A percentile compares a stretch with the other conserved stretches of the same genome.
These are phyloP conservation scores for Penicillium macrosclerotiorum DNA, from an alignment of 495 filamentous ascomycete genomes.

Conservation along the genomic window DNA sequence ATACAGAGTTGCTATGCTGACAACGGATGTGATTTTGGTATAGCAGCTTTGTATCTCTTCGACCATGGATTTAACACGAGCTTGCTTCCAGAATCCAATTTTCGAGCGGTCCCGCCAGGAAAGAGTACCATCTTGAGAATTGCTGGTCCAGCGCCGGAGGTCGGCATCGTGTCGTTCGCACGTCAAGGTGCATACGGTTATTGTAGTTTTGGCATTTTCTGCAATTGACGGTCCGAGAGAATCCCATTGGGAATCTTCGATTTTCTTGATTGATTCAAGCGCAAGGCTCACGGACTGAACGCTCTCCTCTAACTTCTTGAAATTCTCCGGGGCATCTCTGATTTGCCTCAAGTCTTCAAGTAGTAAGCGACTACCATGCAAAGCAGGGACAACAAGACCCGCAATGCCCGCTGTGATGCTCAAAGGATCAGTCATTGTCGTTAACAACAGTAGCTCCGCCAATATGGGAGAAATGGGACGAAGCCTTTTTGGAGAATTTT, in stretches of 20 bases:
- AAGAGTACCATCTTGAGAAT: constrained; percentile 5
- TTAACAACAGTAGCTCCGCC: background rate
- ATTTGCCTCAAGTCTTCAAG: constrained; percentile 36
- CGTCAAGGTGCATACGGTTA: constrained; percentile 25
- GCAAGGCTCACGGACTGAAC: constrained; percentile 29
- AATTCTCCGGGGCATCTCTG: constrained; percentile 34
- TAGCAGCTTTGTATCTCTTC: constrained; percentile 11
- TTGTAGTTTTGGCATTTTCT: constrained; percentile 26
- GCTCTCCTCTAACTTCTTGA: constrained; percentile 30
- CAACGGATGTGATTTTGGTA: constrained; percentile 6
- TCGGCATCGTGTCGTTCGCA: constrained; percentile 21
- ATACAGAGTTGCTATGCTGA: background rate
- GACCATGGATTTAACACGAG: constrained; percentile 6
- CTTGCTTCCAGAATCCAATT: constrained; percentile 10
- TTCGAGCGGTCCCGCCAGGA: constrained; percentile 5
- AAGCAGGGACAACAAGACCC: constrained; percentile 34
- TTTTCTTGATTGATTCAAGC: constrained; percentile 30
- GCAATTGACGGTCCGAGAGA: constrained; percentile 31
- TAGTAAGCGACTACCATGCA: constrained; percentile 35
- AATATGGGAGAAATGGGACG: background rate
- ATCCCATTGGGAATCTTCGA: constrained; percentile 34
- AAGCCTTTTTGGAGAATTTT: too few species aligned
- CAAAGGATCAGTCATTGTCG: constrained; percentile 33
- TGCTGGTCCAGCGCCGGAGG: constrained; percentile 11
- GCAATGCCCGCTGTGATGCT: constrained; percentile 34